Evolutionary conservation across 225 moss, liverwort and hornwort genomes (phyloP), one percentile per base, ranked within the genome.

Genomic region (Polytrichum commune): DNA sequence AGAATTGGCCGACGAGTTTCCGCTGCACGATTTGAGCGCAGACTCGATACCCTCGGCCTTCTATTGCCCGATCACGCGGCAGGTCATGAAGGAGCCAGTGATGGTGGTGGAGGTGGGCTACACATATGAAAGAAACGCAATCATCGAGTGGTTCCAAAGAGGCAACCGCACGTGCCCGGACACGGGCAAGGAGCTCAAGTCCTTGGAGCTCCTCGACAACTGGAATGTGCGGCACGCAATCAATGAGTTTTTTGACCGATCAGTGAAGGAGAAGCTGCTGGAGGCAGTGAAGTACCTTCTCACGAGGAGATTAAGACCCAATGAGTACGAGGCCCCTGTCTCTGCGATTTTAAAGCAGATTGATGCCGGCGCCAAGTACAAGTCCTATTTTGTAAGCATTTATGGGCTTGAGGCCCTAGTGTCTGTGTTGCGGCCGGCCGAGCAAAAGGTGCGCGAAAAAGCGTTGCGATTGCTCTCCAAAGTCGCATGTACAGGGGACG

Each of bases 11-110:
- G 65, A 29, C 9, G 33, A 20, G 18, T 30, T 66, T 66, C 30
- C 19, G 2, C 7, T 3, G 2, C 58, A 20, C 9, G 58, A 58
- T 20, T 58, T 24, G 20, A 58, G n/a, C 4, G 6, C 22, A 1
- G 30, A 72, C 19, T 75, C 75, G 29, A 63, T 88, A 1, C 78
- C 81, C 57, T 78, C 76, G 25, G 69, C 87, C 29, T 88, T 88
- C 63, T 74, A 84, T n/a, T 88, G 87, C 65, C 87, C 87, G 19
- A 88, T 88, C 55, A 88, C 84, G 7, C 79, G 79, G 20, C 84
- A 84, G 63, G 73, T 88, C 19, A 88, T 88, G 87, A 65, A 64
- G 65, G 87, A 88, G 58, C 87, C 87, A 1, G 81, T 84, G 32
- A 84, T 84, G 84, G 27, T 88, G 7, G 79, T 79, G 69, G 87